Base-by-base conservation (phyloP, 805 yeast species). In the Lachancea sp. region DNA sequence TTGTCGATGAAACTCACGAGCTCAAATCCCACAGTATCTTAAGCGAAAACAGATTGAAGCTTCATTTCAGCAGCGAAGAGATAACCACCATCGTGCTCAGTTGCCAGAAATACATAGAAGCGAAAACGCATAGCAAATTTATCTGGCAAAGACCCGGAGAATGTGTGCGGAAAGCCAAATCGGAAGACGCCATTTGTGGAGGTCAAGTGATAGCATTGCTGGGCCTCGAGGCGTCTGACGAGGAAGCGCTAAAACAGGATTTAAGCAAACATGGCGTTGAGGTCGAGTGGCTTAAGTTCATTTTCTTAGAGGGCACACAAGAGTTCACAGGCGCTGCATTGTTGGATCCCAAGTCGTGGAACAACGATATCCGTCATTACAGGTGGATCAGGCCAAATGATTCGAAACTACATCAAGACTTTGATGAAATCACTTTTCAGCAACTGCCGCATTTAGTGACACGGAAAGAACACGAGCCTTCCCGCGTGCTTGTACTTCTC, bases 401-500 rank as follows among this genome's bases (percentile, higher is more conserved):
- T 31, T 41, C 55, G 45, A 37, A 39, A 16, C 41, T 49, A 41
- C 44, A 29, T 19, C 64, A 58, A 45, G 50, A 47, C 18, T 45
- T 59, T 4, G 41, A 50, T 7, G 50, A 51, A 22, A 46, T 60
- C 20, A 50, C 71, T 36, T 67, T 66, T 47, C 64, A 61, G 32
- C 65, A 69, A 2, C 58, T 75, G 18, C 62, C 64, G 32, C 56
- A 63, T 9, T 57, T 73, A 43, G 75, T 66, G 3, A 57, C 57
- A 4, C 52, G 50, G 8, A 38, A 37, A 7, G 45, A 32, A 18
- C 49, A 49, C 8, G 33, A 42, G 12, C 57, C 56, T 32, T 62
- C 80, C 0, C 71, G 60, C 13, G 87, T 85, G 1, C 57, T 90
- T 7, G 79, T 83, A 45, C 63, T 89, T 3, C 60, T 85, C 31